These are phyloP conservation scores for Cercis canadensis DNA, from an alignment of 306 rosid genomes.

Conservation along the genomic window DNA sequence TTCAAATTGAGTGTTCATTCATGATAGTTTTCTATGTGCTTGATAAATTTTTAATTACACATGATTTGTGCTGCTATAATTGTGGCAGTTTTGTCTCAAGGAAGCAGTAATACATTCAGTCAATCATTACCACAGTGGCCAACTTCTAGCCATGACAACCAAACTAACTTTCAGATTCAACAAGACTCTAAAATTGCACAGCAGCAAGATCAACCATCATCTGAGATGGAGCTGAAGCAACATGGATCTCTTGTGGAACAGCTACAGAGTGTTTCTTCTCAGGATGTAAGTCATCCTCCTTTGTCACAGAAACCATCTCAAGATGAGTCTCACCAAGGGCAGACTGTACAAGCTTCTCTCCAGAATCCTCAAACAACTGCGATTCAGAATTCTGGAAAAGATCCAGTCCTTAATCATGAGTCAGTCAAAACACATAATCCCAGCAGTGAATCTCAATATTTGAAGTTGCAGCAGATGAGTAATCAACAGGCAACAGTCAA, in stretches of 20 bases:
- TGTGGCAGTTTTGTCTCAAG: constrained; percentile 57
- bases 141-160: constrained; percentile 50
- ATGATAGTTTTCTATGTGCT: constrained; percentile 21
- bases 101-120: constrained; percentile 59
- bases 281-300: constrained; percentile 48
- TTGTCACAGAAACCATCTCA: constrained; percentile 62
- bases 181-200: constrained; percentile 53
- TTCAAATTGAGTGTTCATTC: constrained; percentile 18
- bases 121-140: constrained; percentile 59
- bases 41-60: constrained; percentile 16
- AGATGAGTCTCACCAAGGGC: constrained; percentile 56
- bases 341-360: constrained; percentile 48
- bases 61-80: constrained; percentile 12
- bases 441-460: constrained; percentile 72
- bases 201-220: constrained; percentile 61
- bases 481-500: constrained; percentile 78
- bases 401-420: constrained; percentile 47
- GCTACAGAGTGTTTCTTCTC: constrained; percentile 50
- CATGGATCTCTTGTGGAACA: constrained; percentile 54
- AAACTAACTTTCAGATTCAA: constrained; percentile 57
- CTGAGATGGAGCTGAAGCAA: constrained; percentile 63
- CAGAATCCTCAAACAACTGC: constrained; percentile 64
- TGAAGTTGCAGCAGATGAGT: constrained; percentile 90
- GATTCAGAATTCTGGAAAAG: constrained; percentile 57
- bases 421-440: constrained; percentile 54